These are phyloP conservation scores for Cutaneotrichosporon cavernicola DNA, from an alignment of 1,284 basidiomycete species.

Conservation along the genomic window DNA sequence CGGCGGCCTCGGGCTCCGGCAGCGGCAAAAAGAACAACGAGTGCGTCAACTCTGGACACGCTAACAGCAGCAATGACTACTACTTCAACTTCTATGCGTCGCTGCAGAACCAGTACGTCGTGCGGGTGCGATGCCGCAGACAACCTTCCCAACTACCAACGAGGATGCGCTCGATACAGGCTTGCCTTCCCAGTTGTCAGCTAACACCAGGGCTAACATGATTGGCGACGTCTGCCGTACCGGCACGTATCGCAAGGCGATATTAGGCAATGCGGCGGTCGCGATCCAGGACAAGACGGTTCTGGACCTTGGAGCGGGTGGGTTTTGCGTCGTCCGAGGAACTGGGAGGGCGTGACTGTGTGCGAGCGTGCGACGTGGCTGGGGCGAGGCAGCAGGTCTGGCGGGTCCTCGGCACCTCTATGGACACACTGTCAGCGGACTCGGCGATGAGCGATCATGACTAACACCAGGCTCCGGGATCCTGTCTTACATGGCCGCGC, in stretches of 20 bases:
- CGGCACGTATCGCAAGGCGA: conserved; percentile 52
- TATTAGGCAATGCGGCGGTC: conserved; percentile 50
- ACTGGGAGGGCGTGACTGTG: not conserved
- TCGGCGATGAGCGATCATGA: not conserved
- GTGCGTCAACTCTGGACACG: not conserved
- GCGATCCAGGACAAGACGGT: conserved; percentile 50
- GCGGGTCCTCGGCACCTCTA: too few relatives aligned
- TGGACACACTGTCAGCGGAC: not conserved
- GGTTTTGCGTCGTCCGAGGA: conserved; percentile 22
- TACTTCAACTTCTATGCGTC: conserved; percentile 50
- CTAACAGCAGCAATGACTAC: conserved; percentile 34
- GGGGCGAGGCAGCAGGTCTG: too few relatives aligned
- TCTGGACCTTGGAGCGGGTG: conserved; percentile 56
- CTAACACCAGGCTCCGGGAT: conserved; percentile 55
- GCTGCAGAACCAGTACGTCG: conserved; percentile 39
- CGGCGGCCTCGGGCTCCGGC: conserved; percentile 1
- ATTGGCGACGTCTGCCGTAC: conserved; percentile 52
- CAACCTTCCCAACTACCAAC: too few relatives aligned
- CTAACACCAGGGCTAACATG: conserved; percentile 51
- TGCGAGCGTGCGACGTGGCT: not conserved
- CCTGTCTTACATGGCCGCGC: conserved; percentile 56
- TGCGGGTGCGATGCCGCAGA: too few relatives aligned
- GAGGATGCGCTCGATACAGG: too few relatives aligned
- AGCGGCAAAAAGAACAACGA: conserved; percentile 9
- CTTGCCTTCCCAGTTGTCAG: too few relatives aligned